Evolutionary conservation across 495 filamentous ascomycete genomes (phyloP), one percentile per base, ranked within the genome.

Genomic region (Hyaloscypha bicolor): DNA sequence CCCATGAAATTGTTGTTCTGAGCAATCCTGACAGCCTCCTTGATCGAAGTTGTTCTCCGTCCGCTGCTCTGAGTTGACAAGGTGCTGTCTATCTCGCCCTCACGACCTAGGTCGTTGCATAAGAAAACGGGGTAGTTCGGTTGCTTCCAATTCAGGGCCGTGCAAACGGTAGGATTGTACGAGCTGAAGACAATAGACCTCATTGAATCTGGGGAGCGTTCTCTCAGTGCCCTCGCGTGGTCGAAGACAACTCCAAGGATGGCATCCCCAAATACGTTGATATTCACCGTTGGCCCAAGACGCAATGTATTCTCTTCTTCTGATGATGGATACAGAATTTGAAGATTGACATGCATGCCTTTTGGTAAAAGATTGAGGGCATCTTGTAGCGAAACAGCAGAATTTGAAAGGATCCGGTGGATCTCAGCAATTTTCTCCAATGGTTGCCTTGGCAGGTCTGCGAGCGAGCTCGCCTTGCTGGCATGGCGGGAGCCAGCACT

Each of bases 1-100:
- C 95, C 95, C 95, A 99, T 98, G 66, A 99, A 93, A 74, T 99
- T 99, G 77, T 98, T 99, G 69, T 88, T 91, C 76, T 94, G 91
- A 42, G 96, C 94, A 75, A 95, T 93, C 66, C 93, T 85, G 21
- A 97, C 96, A 25, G 92, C 92, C 74, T 98, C 94, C 79, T 98
- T 98, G 64, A 98, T 90, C 3, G 92, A 96, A 70, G 90, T 90
- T 3, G 88, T 88, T 66, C 85, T 84, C 60, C 86, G 83, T 6
- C 91, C 91, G 71, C 88, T 91, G 68, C 83, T 92, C 63, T 82
- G 74, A 39, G 89, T 75, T 74, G 79, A 75, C 65, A 42, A 14
- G 6, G 59, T 62, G 51, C 62, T 45, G 22, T 55, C 59, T 48
- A 61, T 57, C 29, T 68, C 59, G 79, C 69, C 71, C 32, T 80